Percentiles rank a stretch among this genome's conserved stretches.
phyloP scores from a whole-genome alignment of 306 rosid genomes.

The Canavalia gladiata region DNA sequence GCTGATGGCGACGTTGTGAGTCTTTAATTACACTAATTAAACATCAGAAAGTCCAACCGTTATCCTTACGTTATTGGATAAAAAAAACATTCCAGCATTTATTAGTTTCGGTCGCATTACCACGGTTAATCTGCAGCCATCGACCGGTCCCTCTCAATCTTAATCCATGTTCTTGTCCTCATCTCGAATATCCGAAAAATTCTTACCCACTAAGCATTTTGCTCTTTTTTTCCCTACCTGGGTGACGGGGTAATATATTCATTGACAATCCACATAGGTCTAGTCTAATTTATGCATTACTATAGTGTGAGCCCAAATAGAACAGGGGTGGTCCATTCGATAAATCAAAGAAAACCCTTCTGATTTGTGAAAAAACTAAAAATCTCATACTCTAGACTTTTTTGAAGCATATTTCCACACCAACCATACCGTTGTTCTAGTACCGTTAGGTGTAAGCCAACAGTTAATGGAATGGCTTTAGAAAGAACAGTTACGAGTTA shows the following conservation, averaged over 20 bases:
- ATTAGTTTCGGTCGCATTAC: neutral
- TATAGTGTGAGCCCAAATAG: neutral
- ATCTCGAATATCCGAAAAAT: constrained; percentile 8
- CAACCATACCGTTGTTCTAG: neutral
- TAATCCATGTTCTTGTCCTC: neutral
- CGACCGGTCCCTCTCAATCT: neutral
- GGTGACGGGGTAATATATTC: neutral
- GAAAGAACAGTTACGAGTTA: neutral
- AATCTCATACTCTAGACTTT: neutral
- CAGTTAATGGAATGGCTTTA: neutral
- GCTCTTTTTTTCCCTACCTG: neutral
- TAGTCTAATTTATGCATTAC: neutral
- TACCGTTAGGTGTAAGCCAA: neutral
- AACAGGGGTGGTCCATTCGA: neutral
- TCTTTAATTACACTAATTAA: neutral
- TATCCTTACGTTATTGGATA: neutral
- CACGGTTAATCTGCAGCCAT: neutral
- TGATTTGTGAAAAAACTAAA: neutral
- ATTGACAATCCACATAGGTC: neutral
- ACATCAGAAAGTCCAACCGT: neutral
- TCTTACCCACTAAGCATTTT: neutral
- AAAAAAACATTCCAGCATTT: constrained; percentile 1
- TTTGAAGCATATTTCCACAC: constrained; percentile 6
- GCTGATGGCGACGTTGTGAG: neutral
- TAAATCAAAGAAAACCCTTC: neutral